Conservation (phyloP, 495 filamentous ascomycete genomes). For the Penicillium coffeae region DNA sequence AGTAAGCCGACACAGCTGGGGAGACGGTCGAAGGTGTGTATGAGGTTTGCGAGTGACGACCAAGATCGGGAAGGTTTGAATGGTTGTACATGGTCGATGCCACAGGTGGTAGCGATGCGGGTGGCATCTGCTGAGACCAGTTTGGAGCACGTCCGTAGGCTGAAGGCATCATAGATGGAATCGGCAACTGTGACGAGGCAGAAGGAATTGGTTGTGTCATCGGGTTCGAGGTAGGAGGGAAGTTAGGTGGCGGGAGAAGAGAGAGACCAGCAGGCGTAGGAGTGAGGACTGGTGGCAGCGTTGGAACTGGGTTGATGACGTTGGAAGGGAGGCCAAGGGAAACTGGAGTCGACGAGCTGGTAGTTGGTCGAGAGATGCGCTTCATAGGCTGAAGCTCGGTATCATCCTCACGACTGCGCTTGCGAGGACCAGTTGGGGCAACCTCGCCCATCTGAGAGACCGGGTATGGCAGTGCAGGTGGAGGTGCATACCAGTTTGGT, state of each 20-base stretch:
- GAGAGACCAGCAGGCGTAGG: conserved; percentile 32
- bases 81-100: conserved; percentile 47
- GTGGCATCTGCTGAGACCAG: conserved; percentile 45
- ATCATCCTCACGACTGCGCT: conserved; percentile 68
- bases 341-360: conserved; percentile 21
- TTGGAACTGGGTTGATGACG: conserved; percentile 31
- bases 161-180: conserved; percentile 53
- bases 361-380: conserved; percentile 39
- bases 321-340: conserved; percentile 27
- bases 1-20: conserved; percentile 40
- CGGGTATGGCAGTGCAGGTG: conserved; percentile 26
- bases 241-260: conserved; percentile 57
- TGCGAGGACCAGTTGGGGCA: conserved; percentile 49
- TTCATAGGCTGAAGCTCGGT: conserved; percentile 65
- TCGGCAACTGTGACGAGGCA: conserved; percentile 47
- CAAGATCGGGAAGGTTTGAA: conserved; percentile 48
- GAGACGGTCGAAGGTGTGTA: conserved; percentile 38
- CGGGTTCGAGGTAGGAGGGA: conserved; percentile 33
- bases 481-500: conserved; percentile 29
- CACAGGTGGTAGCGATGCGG: conserved; percentile 35
- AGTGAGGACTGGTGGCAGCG: conserved; percentile 35
- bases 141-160: conserved; percentile 52
- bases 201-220: conserved; percentile 38
- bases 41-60: conserved; percentile 35
- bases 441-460: conserved; percentile 21